A percentile compares a stretch with the other conserved stretches of the same genome.
These are phyloP conservation scores for Zygnema cylindricum DNA, from an alignment of 139 green algal genomes.

Conservation along the genomic window DNA sequence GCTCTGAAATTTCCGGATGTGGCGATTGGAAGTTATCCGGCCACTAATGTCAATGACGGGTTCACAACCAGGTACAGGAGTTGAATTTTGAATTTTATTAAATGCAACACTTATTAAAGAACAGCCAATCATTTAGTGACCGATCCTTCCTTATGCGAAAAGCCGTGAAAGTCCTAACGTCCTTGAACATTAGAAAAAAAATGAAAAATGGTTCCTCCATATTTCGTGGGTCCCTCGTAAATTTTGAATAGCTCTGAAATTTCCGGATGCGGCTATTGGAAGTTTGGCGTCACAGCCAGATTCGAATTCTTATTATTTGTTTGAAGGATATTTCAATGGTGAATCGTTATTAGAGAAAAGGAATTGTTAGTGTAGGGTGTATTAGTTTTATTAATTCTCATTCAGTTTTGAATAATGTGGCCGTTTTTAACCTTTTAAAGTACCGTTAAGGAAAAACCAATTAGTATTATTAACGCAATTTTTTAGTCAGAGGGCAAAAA, in stretches of 20 bases:
- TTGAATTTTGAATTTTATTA: background rate
- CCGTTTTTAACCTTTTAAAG: no score
- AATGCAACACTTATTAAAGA: background rate
- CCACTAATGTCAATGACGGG: background rate
- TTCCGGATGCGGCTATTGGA: slow-evolving; percentile 27
- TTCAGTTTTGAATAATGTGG: no score
- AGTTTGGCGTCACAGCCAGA: no score
- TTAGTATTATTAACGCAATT: no score
- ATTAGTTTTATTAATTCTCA: no score
- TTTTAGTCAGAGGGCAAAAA: no score
- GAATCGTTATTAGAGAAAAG: no score
- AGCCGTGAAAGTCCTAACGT: background rate
- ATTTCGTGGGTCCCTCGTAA: background rate
- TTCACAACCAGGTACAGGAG: slow-evolving; percentile 28
- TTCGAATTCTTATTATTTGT: no score
- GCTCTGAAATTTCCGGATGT: slow-evolving; percentile 20
- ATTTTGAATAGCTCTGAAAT: slow-evolving; percentile 8
- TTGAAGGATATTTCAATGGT: no score
- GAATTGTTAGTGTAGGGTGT: no score
- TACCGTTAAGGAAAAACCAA: no score
- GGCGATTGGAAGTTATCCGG: slow-evolving; percentile 35
- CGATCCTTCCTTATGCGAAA: background rate
- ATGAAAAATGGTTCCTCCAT: background rate
- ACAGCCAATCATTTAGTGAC: background rate
- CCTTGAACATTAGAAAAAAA: background rate